Conservation (phyloP, 2,329 filamentous ascomycete species). For the Penicillium palitans region DNA sequence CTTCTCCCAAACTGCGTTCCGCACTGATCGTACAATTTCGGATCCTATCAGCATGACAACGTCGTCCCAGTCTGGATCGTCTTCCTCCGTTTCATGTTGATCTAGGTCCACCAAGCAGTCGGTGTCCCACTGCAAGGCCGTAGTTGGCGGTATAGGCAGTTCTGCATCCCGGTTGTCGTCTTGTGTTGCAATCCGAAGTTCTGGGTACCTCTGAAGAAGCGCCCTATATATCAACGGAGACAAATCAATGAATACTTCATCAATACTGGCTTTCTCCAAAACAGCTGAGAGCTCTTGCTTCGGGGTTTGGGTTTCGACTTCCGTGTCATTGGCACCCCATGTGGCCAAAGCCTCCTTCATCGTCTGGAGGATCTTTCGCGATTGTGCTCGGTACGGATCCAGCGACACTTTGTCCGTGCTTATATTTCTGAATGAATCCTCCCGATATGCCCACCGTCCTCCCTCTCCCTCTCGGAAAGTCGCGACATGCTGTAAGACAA, state of each 20-base stretch:
- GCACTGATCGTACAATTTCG: conserved; percentile 79
- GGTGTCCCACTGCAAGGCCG: conserved; percentile 76
- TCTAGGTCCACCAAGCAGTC: conserved; percentile 79
- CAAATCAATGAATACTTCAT: conserved; percentile 93
- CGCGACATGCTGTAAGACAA: conserved; percentile 88
- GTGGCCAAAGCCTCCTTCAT: conserved; percentile 72
- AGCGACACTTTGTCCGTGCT: conserved; percentile 89
- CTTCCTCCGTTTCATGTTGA: conserved; percentile 67
- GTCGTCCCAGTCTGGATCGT: conserved; percentile 96
- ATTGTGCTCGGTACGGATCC: conserved; percentile 86
- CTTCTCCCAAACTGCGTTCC: conserved; percentile 65
- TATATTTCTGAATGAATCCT: conserved; percentile 76
- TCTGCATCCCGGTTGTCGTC: conserved; percentile 53
- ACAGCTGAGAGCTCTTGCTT: conserved; percentile 45
- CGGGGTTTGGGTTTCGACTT: conserved; percentile 20
- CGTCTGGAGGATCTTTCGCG: conserved; percentile 73
- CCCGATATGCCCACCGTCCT: conserved; percentile 80
- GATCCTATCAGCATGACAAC: conserved; percentile 81
- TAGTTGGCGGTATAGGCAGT: conserved; percentile 70
- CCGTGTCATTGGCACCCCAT: conserved; percentile 30
- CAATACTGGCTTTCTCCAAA: conserved; percentile 91
- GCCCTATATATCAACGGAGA: conserved; percentile 78
- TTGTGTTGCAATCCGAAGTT: conserved; percentile 63
- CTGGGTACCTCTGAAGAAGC: conserved; percentile 73
- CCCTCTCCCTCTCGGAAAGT: conserved; percentile 92